A percentile compares a stretch with the other conserved stretches of the same genome.
These are phyloP conservation scores for Macrolepiota albuminosa DNA, from an alignment of 768 basidiomycete species.

Conservation along the genomic window DNA sequence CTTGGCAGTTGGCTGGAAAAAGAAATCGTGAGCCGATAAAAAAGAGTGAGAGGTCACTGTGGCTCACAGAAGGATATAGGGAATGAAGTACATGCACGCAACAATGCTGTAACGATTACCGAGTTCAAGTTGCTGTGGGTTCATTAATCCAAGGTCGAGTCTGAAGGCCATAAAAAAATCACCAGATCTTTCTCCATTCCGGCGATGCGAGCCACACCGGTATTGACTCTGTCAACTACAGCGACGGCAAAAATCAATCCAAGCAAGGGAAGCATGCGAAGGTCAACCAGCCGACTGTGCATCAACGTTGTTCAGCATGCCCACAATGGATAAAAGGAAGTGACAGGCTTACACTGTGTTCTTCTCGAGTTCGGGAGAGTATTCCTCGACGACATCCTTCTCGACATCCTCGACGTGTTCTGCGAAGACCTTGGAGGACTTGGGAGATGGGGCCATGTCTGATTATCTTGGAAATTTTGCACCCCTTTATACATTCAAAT, in stretches of 20 bases:
- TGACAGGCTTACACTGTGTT: background rate
- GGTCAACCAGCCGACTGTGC: constrained; percentile 25
- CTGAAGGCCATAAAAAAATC: background rate
- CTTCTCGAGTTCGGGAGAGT: background rate
- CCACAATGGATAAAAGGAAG: background rate
- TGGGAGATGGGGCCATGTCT: background rate
- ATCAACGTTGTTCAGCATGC: background rate
- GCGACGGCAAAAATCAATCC: constrained; percentile 28
- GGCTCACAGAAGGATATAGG: constrained; percentile 37
- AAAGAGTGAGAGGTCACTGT: background rate
- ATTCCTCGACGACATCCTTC: background rate
- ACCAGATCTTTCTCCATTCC: constrained; percentile 34
- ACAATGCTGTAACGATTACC: constrained; percentile 34
- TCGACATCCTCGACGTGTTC: background rate
- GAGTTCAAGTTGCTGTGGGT: constrained; percentile 21
- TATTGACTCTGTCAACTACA: constrained; percentile 29
- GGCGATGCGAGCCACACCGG: constrained; percentile 28
- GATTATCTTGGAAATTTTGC: background rate
- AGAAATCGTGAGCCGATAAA: background rate
- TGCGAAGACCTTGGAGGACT: background rate
- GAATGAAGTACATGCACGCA: constrained; percentile 37
- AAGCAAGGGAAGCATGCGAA: constrained; percentile 29
- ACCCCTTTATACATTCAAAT: background rate
- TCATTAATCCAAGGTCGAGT: background rate
- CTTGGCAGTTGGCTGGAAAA: constrained; percentile 37